Evolutionary conservation across 2,329 filamentous ascomycete species (phyloP).

Genomic region (Sclerotinia glacialis): DNA sequence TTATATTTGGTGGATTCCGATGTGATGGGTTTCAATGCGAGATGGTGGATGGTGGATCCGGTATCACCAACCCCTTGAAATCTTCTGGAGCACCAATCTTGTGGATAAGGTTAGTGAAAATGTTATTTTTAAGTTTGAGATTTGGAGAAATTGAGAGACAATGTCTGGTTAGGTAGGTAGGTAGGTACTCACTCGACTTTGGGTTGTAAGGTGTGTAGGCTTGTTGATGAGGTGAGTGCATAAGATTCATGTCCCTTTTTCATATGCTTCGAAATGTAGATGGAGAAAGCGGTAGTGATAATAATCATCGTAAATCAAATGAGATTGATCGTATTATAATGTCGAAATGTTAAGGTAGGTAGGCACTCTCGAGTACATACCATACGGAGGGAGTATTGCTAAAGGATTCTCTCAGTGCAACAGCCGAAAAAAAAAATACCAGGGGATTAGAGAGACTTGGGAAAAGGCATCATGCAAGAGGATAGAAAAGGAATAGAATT

Average conservation of each 20-base stretch:
- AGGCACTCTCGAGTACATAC: not conserved
- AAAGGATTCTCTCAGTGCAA: conserved; percentile 1
- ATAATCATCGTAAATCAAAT: not conserved
- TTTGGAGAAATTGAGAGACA: not conserved
- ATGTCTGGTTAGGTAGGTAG: no score
- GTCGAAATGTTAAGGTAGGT: not conserved
- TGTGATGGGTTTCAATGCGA: conserved; percentile 2
- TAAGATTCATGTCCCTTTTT: not conserved
- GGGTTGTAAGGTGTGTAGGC: no score
- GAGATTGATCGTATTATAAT: not conserved
- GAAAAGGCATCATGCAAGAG: conserved; percentile 6
- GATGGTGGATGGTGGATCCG: not conserved
- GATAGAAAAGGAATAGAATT: conserved; percentile 7
- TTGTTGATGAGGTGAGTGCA: conserved; percentile 1
- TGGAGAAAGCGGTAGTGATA: not conserved
- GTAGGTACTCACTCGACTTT: no score
- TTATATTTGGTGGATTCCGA: conserved; percentile 2
- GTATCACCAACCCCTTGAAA: conserved; percentile 6
- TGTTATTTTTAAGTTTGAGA: conserved; percentile 9
- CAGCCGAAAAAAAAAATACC: not conserved
- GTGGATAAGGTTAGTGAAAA: not conserved
- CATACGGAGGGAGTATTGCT: not conserved
- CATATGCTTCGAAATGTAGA: not conserved
- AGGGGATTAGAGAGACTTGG: conserved; percentile 8
- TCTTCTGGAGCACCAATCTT: not conserved